phyloP scores from a whole-genome alignment of 192 early-diverging fungal genomes.

The Coemansia sp. region DNA sequence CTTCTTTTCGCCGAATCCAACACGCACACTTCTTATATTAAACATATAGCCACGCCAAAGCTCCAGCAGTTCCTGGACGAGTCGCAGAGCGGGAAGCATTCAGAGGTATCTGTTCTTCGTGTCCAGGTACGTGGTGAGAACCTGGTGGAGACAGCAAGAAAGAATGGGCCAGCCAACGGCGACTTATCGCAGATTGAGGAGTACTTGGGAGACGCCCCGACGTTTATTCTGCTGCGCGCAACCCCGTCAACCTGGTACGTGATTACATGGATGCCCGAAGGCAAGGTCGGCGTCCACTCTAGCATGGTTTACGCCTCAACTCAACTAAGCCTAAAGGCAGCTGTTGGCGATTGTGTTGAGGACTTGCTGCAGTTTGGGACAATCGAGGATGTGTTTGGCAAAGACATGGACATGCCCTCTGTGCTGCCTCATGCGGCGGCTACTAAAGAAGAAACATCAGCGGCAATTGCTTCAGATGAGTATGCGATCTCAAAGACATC shows the following conservation, averaged over 20 bases:
- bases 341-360: conserved; percentile 42
- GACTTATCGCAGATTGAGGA: conserved; percentile 44
- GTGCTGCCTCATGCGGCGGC: conserved; percentile 1
- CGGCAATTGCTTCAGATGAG: background rate
- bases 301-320: conserved; percentile 57
- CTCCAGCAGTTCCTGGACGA: conserved; percentile 49
- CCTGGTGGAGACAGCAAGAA: conserved; percentile 40
- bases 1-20: background rate
- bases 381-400: conserved; percentile 45
- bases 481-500: background rate
- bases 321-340: conserved; percentile 45
- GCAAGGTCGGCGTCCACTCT: conserved; percentile 47
- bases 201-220: conserved; percentile 25
- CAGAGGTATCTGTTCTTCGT: conserved; percentile 33
- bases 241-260: conserved; percentile 43
- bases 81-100: conserved; percentile 38
- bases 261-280: conserved; percentile 57
- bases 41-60: conserved; percentile 36
- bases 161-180: conserved; percentile 40
- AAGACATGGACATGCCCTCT: background rate
- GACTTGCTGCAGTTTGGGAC: conserved; percentile 44
- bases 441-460: background rate
- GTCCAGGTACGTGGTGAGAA: conserved; percentile 48
- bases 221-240: conserved; percentile 47
- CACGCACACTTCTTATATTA: background rate